phyloP scores from a whole-genome alignment of 106 monocot genomes.

The Chionographis japonica region DNA sequence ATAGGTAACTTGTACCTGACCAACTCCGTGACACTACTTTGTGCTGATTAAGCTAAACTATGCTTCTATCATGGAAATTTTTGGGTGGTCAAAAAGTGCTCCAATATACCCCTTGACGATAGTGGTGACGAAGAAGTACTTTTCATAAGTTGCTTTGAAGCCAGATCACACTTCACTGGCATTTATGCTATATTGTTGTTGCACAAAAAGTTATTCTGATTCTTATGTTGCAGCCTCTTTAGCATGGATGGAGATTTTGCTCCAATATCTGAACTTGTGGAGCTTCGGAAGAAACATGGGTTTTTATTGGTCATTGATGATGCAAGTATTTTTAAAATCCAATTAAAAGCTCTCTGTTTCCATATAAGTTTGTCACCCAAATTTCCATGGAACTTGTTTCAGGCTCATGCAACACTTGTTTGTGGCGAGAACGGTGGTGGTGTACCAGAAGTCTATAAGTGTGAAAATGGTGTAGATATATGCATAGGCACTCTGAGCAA shows the following conservation, averaged over 20 bases:
- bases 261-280: constrained; percentile 57
- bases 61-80: neutral
- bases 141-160: neutral
- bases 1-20: constrained; percentile 45
- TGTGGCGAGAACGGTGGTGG: constrained; percentile 96
- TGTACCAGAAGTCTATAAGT: constrained; percentile 57
- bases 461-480: constrained; percentile 84
- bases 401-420: constrained; percentile 94
- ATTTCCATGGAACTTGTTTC: neutral
- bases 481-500: constrained; percentile 92
- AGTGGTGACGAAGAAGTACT: neutral
- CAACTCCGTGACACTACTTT: neutral
- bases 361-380: neutral
- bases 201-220: constrained; percentile 2
- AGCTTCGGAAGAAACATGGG: constrained; percentile 59
- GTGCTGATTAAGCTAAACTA: constrained; percentile 1
- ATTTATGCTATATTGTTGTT: neutral
- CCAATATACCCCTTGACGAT: neutral
- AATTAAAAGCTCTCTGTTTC: neutral
- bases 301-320: constrained; percentile 94
- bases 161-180: neutral
- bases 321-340: constrained; percentile 33
- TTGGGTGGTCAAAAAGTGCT: constrained; percentile 3
- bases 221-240: constrained; percentile 62
- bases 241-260: constrained; percentile 99